phyloP scores from a whole-genome alignment of 176 grass and related monocot species.

The Musa beccarii region DNA sequence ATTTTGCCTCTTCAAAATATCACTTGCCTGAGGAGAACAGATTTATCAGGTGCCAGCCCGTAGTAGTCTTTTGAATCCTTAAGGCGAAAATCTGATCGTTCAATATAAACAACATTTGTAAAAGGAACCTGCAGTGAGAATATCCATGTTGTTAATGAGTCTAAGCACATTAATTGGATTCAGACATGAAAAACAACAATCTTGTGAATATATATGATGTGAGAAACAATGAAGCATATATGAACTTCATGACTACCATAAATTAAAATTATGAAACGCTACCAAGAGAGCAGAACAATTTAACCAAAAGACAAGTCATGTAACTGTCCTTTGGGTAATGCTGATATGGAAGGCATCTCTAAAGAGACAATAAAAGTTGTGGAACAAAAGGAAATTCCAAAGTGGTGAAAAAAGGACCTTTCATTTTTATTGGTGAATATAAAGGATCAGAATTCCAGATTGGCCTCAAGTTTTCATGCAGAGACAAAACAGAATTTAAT shows the following conservation, averaged over 20 bases:
- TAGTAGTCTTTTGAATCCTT: constrained; percentile 98
- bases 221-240: not conserved
- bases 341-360: no score
- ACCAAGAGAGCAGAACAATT: not conserved
- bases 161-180: not conserved
- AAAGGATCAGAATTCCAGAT: no score
- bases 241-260: not conserved
- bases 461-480: no score
- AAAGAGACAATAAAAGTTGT: no score
- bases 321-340: not conserved
- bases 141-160: constrained; percentile 47
- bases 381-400: no score
- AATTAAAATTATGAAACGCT: not conserved
- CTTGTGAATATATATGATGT: not conserved
- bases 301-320: not conserved
- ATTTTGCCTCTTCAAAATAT: constrained; percentile 11
- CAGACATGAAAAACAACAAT: not conserved
- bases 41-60: constrained; percentile 92
- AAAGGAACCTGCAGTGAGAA: constrained; percentile 22
- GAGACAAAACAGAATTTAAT: no score
- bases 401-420: no score
- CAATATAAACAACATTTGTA: constrained; percentile 41
- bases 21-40: constrained; percentile 68
- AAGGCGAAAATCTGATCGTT: constrained; percentile 80
- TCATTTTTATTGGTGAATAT: no score